Evolutionary conservation across 371 early-diverging fungal species (phyloP).

Genomic region (Funneliformis caledonium): DNA sequence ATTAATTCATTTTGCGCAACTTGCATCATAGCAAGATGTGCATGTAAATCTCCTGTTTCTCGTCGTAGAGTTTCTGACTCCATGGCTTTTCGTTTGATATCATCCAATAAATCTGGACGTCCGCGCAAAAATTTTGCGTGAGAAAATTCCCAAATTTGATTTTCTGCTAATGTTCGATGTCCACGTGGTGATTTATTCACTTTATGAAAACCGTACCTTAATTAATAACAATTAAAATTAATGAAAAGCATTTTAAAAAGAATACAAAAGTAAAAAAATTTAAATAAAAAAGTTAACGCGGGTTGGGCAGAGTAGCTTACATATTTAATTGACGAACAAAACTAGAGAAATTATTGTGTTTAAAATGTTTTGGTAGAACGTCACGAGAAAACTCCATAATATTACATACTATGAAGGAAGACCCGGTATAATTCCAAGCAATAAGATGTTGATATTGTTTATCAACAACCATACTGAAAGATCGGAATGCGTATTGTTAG

Average conservation of each 20-base stretch:
- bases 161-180: conserved; percentile 77
- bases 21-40: conserved; percentile 74
- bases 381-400: conserved; percentile 79
- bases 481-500: background rate
- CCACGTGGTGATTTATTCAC: conserved; percentile 86
- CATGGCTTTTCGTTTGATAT: conserved; percentile 86
- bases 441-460: conserved; percentile 77
- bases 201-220: conserved; percentile 88
- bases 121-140: conserved; percentile 83
- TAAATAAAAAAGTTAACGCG: background rate
- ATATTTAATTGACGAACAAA: conserved; percentile 89
- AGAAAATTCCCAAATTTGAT: conserved; percentile 93
- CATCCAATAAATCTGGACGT: conserved; percentile 79
- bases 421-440: conserved; percentile 79
- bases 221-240: conserved; percentile 31
- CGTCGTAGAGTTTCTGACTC: conserved; percentile 74
- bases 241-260: background rate
- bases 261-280: background rate
- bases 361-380: conserved; percentile 81
- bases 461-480: conserved; percentile 79
- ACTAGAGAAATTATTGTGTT: conserved; percentile 84
- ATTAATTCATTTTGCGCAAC: conserved; percentile 75
- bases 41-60: conserved; percentile 72
- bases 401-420: conserved; percentile 88
- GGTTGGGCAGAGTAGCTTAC: conserved; percentile 51